Conservation (phyloP, 768 basidiomycete species). For the Termitomyces sp. region DNA sequence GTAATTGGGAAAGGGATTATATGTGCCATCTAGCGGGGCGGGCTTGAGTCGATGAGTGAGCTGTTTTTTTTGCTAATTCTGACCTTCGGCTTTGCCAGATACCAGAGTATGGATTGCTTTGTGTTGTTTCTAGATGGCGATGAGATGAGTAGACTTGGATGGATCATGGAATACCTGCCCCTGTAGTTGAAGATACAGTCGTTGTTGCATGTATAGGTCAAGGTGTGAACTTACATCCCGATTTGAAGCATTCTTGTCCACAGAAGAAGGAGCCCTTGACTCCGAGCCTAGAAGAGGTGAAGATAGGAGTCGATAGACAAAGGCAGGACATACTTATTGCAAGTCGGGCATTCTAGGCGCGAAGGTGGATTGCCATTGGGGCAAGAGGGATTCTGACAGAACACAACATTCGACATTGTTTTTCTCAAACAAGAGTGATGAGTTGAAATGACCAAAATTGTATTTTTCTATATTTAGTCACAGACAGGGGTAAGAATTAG, state of each 20-base stretch:
- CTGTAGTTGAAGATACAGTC: conserved; percentile 9
- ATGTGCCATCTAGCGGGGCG: conserved; percentile 56
- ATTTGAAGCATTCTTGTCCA: conserved; percentile 94
- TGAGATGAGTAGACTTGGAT: conserved; percentile 2
- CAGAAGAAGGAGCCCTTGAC: conserved; percentile 88
- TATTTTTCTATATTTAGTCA: conserved; percentile 8
- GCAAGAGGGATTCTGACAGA: conserved; percentile 67
- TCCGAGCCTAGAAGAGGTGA: conserved; percentile 48
- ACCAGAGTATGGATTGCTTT: conserved; percentile 70
- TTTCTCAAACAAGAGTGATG: conserved; percentile 5
- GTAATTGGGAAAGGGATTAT: conserved; percentile 74
- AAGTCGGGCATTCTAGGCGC: conserved; percentile 87
- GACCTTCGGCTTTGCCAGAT: conserved; percentile 12
- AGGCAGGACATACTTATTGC: conserved; percentile 65
- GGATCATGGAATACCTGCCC: conserved; percentile 17
- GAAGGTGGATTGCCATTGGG: conserved; percentile 82
- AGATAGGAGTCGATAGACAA: conserved; percentile 7
- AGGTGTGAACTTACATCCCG: conserved; percentile 62
- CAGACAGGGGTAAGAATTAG: conserved; percentile 3
- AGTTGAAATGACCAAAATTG: conserved; percentile 6
- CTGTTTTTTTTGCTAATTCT: conserved; percentile 17
- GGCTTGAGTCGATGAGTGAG: neutral
- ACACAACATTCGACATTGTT: conserved; percentile 16
- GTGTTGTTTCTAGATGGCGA: conserved; percentile 62
- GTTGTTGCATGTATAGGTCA: neutral